Percentiles rank a stretch among this genome's conserved stretches.
Conservation (phyloP, 768 basidiomycete species). For the Russula sp. region DNA sequence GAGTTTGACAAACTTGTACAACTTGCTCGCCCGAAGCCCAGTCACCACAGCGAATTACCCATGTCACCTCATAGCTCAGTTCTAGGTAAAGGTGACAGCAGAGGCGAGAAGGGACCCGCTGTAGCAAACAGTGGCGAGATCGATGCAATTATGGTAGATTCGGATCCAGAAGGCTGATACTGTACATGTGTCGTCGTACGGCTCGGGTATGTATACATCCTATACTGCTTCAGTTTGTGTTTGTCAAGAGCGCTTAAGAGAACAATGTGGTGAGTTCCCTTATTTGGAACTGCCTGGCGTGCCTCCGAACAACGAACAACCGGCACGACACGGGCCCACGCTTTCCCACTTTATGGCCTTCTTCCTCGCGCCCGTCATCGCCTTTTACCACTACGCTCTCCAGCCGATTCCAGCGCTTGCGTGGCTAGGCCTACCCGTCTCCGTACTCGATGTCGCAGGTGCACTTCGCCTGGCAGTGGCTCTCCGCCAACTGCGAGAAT, state of each 20-base stretch:
- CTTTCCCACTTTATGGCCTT: conserved; percentile 12
- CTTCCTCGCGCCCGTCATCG: conserved; percentile 11
- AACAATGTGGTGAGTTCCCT: background rate
- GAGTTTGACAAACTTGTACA: conserved; percentile 18
- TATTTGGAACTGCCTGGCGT: background rate
- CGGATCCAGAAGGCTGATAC: conserved; percentile 8
- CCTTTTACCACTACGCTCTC: conserved; percentile 15
- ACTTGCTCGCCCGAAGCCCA: conserved; percentile 4
- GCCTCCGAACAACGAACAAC: too few species aligned
- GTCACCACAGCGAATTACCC: background rate
- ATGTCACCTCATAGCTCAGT: background rate
- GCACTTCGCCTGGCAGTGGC: conserved; percentile 17
- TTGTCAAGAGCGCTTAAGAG: too few species aligned
- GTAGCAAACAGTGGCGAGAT: background rate
- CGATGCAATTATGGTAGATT: conserved; percentile 8
- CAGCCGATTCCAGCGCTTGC: conserved; percentile 12
- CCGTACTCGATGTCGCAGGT: conserved; percentile 15
- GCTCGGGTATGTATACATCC: background rate
- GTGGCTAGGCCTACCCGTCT: conserved; percentile 16
- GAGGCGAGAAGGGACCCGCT: background rate
- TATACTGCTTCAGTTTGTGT: too few species aligned
- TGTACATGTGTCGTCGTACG: background rate
- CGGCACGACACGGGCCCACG: background rate
- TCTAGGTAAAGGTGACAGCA: background rate
- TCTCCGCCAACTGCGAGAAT: conserved; percentile 17